Evolutionary conservation across 1,284 basidiomycete species (phyloP).

Genomic region (Melampsora larici-populina): DNA sequence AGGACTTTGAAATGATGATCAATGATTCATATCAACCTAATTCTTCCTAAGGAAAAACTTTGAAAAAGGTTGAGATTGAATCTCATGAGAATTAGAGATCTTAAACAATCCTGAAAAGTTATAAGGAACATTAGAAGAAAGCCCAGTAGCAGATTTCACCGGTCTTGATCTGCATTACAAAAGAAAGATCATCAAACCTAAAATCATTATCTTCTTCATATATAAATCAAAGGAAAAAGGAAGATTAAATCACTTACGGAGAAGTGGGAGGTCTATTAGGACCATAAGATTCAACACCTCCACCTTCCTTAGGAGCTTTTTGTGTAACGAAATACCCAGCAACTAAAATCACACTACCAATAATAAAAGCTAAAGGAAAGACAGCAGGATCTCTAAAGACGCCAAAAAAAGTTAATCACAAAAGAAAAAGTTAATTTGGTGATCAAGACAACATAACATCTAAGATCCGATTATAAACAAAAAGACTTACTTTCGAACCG

Average conservation of each 20-base stretch:
- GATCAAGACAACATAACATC: neutral
- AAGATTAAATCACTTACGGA: neutral
- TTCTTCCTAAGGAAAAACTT: neutral
- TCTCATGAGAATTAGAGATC: too few relatives aligned
- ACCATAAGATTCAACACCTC: constrained; percentile 25
- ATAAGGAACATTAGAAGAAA: neutral
- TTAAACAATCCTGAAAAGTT: neutral
- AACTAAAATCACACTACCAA: constrained; percentile 25
- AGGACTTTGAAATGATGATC: too few relatives aligned
- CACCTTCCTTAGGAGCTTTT: constrained; percentile 39
- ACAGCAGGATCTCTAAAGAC: constrained; percentile 33
- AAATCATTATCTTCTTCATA: too few relatives aligned
- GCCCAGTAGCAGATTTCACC: neutral
- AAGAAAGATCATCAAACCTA: neutral
- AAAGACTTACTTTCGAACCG: constrained; percentile 30
- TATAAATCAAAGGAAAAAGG: neutral
- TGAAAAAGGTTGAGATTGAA: neutral
- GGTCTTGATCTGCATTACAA: neutral
- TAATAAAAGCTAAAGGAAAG: constrained; percentile 31
- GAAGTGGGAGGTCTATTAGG: neutral
- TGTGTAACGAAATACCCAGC: constrained; percentile 25
- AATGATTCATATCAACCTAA: too few relatives aligned
- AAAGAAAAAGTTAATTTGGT: neutral
- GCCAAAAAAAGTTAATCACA: neutral
- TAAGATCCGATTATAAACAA: neutral